Base-by-base conservation (phyloP, 1,139 yeast species). In the Geotrichum armillariae region DNA sequence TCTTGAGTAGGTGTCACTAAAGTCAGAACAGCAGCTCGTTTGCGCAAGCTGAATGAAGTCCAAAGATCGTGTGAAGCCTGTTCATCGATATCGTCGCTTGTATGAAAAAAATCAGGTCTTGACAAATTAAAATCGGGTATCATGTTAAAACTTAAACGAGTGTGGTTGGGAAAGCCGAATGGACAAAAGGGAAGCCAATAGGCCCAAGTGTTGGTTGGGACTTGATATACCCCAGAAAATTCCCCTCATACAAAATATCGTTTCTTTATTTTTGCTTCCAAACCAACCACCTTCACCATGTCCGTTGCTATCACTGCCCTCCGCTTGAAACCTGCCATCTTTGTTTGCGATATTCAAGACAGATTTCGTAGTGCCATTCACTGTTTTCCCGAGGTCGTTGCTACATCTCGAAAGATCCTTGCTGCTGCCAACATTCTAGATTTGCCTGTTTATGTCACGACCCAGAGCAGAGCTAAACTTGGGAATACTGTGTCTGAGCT, bases 21-120 rank as follows among this genome's bases (percentile, higher is more conserved):
- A 12, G 23, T 27, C 6, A 36, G 29, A 22, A 87, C 95, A 1
- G 91, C 81, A 1, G 91, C 80, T 42, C 94, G 71, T 55, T 93
- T 64, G 16, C 68, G 52, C 1, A 73, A 65, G 1, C 85, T 85
- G 12, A 80, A 60, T 23, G 67, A 67, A 60, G 76, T 76, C 85
- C 85, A 81, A 7, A 80, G 21, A 20, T 27, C 18, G 23, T 43
- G 44, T 6, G 52, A 47, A 1, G n/a, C 27, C 6, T 25, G 29
- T 18, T 37, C 39, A 2, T 41, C 25, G 14, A 18, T 5, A n/a
- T 22, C 40, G 29, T 21, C 14, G 5, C 27, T 8, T 11, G 16
- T n/a, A 9, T 31, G 34, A n/a, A 31, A n/a, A 31, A 31, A 31
- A 9, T 14, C 34, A n/a, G 34, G 16, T 31, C 12, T 8, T 8